A percentile compares a stretch with the other conserved stretches of the same genome.
These are phyloP conservation scores for Adansonia digitata DNA, from an alignment of 345 rosid species.

Conservation along the genomic window DNA sequence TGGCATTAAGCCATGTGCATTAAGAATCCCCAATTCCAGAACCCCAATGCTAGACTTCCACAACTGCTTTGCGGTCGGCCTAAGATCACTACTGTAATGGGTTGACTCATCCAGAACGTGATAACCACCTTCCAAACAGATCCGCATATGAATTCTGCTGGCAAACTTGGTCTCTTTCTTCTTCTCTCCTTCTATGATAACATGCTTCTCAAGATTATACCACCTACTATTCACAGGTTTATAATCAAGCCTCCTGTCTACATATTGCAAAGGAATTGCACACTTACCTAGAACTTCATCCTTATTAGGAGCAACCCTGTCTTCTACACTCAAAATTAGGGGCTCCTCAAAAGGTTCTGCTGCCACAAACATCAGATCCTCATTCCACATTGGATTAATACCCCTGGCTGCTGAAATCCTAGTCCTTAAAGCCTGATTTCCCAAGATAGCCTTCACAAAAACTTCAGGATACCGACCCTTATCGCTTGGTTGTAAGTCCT, in stretches of 20 bases:
- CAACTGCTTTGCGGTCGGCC: constrained; percentile 84
- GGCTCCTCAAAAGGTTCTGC: constrained; percentile 89
- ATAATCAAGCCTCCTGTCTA: constrained; percentile 72
- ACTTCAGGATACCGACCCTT: constrained; percentile 77
- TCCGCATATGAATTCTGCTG: constrained; percentile 80
- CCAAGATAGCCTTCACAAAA: constrained; percentile 60
- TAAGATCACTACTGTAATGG: constrained; percentile 86
- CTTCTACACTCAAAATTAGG: constrained; percentile 71
- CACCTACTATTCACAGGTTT: constrained; percentile 65
- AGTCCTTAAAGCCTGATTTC: constrained; percentile 60
- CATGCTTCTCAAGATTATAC: constrained; percentile 74
- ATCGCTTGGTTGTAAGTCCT: constrained; percentile 61
- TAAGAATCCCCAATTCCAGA: constrained; percentile 72
- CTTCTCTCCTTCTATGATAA: constrained; percentile 56
- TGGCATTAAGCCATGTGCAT: constrained; percentile 75
- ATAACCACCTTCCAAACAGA: constrained; percentile 91
- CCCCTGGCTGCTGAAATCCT: constrained; percentile 55
- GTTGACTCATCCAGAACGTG: constrained; percentile 92
- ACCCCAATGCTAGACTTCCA: constrained; percentile 88
- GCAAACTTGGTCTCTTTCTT: constrained; percentile 77
- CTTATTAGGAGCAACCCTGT: constrained; percentile 76
- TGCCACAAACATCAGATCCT: constrained; percentile 92
- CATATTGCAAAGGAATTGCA: constrained; percentile 43
- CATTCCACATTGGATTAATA: constrained; percentile 87
- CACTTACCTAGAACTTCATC: constrained; percentile 73